A percentile compares a stretch with the other conserved stretches of the same genome.
Conservation (phyloP, 257 asterid species). For the Rauvolfia tetraphylla region DNA sequence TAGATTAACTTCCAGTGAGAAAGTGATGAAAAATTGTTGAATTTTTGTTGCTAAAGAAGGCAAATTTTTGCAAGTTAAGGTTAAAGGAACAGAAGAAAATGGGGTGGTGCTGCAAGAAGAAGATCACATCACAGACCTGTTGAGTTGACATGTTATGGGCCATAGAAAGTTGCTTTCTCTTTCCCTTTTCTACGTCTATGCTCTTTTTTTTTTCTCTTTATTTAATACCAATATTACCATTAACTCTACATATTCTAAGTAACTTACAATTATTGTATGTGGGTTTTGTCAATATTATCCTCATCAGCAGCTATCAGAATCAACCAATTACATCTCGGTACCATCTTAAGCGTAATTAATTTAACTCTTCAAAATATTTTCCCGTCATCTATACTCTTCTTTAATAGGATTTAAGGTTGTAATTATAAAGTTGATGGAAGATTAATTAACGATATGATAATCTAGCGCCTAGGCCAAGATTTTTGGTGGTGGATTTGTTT, state of each 20-base stretch:
- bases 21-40: conserved; percentile 3
- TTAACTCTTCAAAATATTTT: background rate
- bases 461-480: background rate
- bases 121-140: conserved; percentile 45
- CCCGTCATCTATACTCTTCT: background rate
- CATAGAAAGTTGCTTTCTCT: conserved; percentile 54
- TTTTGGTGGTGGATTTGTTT: conserved; percentile 3
- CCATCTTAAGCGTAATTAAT: background rate
- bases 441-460: conserved; percentile 4
- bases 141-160: conserved; percentile 78
- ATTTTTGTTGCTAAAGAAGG: conserved; percentile 36
- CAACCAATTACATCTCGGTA: background rate
- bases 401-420: background rate
- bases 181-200: conserved; percentile 20
- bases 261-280: conserved; percentile 28
- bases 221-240: conserved; percentile 16
- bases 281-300: conserved; percentile 25
- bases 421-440: conserved; percentile 10
- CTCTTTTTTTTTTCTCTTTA: conserved; percentile 9
- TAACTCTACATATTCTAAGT: conserved; percentile 21
- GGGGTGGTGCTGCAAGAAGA: conserved; percentile 24
- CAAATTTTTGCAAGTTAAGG: conserved; percentile 24
- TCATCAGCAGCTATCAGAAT: conserved; percentile 5
- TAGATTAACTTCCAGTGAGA: conserved; percentile 23
- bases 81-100: conserved; percentile 34